phyloP scores from a whole-genome alignment of 2,329 filamentous ascomycete genomes.

The Phialophora chinensis region DNA sequence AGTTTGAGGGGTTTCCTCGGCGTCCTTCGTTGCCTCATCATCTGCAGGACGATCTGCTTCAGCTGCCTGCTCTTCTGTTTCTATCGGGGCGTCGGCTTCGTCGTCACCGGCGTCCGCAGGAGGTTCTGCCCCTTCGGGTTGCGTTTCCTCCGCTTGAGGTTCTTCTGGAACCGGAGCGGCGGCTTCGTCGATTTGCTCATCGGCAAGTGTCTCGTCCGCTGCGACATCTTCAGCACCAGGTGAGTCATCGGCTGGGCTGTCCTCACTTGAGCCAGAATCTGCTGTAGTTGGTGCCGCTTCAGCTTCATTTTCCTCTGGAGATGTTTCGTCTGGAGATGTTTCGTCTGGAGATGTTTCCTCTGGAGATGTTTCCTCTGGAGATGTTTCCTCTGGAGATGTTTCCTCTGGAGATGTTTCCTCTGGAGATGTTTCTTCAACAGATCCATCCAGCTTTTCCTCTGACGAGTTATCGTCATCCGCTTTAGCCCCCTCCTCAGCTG shows the following conservation, averaged over 20 bases:
- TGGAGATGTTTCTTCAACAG: slow-evolving; percentile 11
- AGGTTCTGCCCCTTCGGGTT: slow-evolving; percentile 13
- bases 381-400: no score
- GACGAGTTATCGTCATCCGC: background rate
- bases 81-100: background rate
- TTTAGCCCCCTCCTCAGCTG: background rate
- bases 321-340: no score
- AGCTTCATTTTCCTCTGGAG: slow-evolving; percentile 20
- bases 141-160: slow-evolving; percentile 14
- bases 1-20: background rate
- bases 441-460: background rate
- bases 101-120: slow-evolving; percentile 24
- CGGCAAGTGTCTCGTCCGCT: background rate
- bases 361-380: no score
- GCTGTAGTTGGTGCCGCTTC: slow-evolving; percentile 26
- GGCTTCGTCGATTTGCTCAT: slow-evolving; percentile 20
- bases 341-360: no score
- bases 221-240: slow-evolving; percentile 20
- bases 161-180: slow-evolving; percentile 18
- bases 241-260: slow-evolving; percentile 38
- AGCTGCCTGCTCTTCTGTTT: background rate
- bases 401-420: no score
- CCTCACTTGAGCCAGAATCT: slow-evolving; percentile 20
- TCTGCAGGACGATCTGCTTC: background rate
- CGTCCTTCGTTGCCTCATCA: background rate